Evolutionary conservation across 306 rosid genomes (phyloP), one percentile per base, ranked within the genome.

Genomic region (Quillaja saponaria): DNA sequence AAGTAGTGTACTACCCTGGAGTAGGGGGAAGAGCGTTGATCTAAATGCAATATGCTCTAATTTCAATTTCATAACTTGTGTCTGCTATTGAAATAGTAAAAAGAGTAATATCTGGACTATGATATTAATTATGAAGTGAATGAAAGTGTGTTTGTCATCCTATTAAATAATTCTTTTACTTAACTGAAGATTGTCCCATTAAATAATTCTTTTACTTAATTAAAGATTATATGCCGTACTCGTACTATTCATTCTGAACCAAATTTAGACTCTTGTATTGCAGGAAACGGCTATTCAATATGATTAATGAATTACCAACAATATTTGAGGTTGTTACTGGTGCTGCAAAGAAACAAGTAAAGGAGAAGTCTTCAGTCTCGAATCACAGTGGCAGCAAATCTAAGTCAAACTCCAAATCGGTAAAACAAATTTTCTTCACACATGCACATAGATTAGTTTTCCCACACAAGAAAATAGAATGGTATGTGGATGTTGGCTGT

Each of bases 231-330:
- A 25, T 25, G 31, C 31, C 4, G 31, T 25, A 25, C 31, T 25
- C 31, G 31, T 25, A 4, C 31, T 18, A 54, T 75, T 58, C 50
- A 61, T 66, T 39, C 52, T 49, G 44, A 28, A 55, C 44, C 8
- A 38, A 33, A 48, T 47, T 61, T 25, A 65, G 28, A 8, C 21
- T 9, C 19, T 59, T 57, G 34, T 62, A 58, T 54, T 69, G 66
- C 82, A 91, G 97, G 87, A 84, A 84, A 61, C 84, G 91, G 28
- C 96, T 91, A 34, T 88, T 88, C 70, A 85, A 73, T 56, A 83
- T 91, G 96, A 80, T 88, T 49, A 91, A 87, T 71, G 95, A 91
- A 45, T 80, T 88, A 58, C 96, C 96, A 60, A 78, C 97, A 39
- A 68, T 88, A 74, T 88, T 73, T 78, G 96, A 91, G 82, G 78